These are phyloP conservation scores for Candida easanensis DNA, from an alignment of 805 yeast species.

Conservation along the genomic window DNA sequence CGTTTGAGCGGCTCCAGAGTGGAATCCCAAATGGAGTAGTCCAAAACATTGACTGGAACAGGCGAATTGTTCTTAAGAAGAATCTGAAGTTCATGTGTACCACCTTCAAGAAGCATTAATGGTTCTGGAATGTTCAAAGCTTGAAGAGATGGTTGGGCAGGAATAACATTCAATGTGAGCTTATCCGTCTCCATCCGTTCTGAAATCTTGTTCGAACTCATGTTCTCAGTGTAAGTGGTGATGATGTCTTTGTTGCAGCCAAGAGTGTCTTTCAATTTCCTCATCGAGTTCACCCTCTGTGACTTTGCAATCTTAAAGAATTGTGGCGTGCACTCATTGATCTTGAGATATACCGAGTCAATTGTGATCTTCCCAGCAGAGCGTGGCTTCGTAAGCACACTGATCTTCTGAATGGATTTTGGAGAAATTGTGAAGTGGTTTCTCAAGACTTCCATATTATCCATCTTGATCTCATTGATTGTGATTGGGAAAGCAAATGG, in stretches of 20 bases:
- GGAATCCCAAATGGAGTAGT: conserved; percentile 69
- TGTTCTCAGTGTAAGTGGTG: conserved; percentile 12
- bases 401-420: conserved; percentile 34
- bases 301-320: conserved; percentile 39
- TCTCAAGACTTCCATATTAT: conserved; percentile 29
- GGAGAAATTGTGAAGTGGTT: conserved; percentile 37
- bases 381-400: conserved; percentile 47
- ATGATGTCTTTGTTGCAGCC: conserved; percentile 3
- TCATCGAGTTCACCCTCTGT: conserved; percentile 26
- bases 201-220: conserved; percentile 16
- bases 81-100: conserved; percentile 48
- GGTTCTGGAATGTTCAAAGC: conserved; percentile 50
- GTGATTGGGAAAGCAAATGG: conserved; percentile 77
- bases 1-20: conserved; percentile 61
- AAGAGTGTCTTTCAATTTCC: conserved; percentile 28
- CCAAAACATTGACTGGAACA: conserved; percentile 52
- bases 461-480: conserved; percentile 45
- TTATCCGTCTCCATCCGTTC: conserved; percentile 23
- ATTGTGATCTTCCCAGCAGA: conserved; percentile 47
- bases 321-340: conserved; percentile 49
- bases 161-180: conserved; percentile 34
- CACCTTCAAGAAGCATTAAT: conserved; percentile 78
- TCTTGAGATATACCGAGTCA: conserved; percentile 47
- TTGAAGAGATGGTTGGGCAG: conserved; percentile 60
- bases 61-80: conserved; percentile 55